Evolutionary conservation across 495 filamentous ascomycete species (phyloP), one percentile per base, ranked within the genome.

Genomic region (Elasticomyces elasticus): DNA sequence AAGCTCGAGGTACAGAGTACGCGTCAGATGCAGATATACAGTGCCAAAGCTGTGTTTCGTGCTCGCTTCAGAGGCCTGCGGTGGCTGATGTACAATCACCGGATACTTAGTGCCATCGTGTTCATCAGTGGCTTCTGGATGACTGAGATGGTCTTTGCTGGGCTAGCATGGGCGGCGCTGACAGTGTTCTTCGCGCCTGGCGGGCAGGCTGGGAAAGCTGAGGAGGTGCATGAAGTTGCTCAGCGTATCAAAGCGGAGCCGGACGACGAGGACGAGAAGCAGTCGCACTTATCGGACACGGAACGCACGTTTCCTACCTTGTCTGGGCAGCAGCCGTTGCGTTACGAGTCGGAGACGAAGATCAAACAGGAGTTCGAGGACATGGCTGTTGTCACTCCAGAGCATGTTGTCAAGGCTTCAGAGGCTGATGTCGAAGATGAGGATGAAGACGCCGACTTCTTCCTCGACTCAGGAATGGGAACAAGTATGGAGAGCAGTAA

Each of bases 41-140:
- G 72, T 12, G 83, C 80, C 0, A 70, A 64, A 17, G 75, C 95
- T 42, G 75, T 74, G 15, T 79, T 98, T 22, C 74, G 70, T 12
- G 89, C 92, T 1, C 74, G 77, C 40, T 80, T 96, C 54, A 71
- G 73, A 20, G 92, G 90, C 0, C 62, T 96, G 55, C 66, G 79
- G 52, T 90, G 86, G 83, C 62, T 87, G 25, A 94, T 98, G 86
- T 90, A 87, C 56, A 78, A 84, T 22, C 82, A 87, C 69, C 80
- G 82, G 31, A 54, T 90, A 26, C 65, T 81, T 1, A 79, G 80
- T 11, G 87, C 88, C 56, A 35, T 85, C 0, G 57, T 85, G 1
- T 84, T 84, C 50, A 85, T 79, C 3, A 69, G 64, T 2, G 41
- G 77, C 24, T 95, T 96, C 66, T 96, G 89, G 90, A 66, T 64